Base-by-base conservation (phyloP, 2,329 filamentous ascomycete species). In the Stenocarpella maydis region DNA sequence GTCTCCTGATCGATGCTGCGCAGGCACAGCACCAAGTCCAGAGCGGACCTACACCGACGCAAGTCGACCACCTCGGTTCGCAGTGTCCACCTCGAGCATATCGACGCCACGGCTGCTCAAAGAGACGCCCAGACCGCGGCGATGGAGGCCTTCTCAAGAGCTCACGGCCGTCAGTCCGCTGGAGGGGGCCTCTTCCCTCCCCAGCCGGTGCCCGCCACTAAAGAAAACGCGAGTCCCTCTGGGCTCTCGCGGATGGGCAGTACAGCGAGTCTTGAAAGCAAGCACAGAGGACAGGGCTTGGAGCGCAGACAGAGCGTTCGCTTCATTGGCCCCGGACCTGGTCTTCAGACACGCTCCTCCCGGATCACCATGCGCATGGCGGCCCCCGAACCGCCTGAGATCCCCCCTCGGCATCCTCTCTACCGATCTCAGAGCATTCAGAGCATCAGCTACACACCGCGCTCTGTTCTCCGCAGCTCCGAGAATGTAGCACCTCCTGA, bases 51-150 rank as follows among this genome's bases (percentile, higher is more conserved):
- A 28, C 77, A 79, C 73, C 84, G 83, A 72, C 86, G 84, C 76
- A 89, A 87, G 75, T 89, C 87, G 8, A 82, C 82, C n/a, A 82
- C 80, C 69, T 86, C 86, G 41, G 78, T 82, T 37, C 82, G 82
- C 61, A 81, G 82, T 37, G 80, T 83, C 24, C 78, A 80, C 69
- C 77, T 86, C 24, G 81, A 86, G 61, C 80, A 84, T 63, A 85
- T 89, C 53, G 80, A 84, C 72, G 84, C 85, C 1, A 78, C 77
- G 14, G 77, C 80, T 4, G 86, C 86, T 2, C 83, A 86, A 60
- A 82, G 87, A 66, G 87, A 91, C 77, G 90, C 90, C 9, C 85
- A 88, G 47, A 83, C 86, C 47, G 90, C 90, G 26, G 90, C 90
- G 9, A 80, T 82, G 41, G 81, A 89, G 74, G 91, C 90, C 1